phyloP scores from a whole-genome alignment of 2,329 filamentous ascomycete genomes.

The Alternaria gaisen region DNA sequence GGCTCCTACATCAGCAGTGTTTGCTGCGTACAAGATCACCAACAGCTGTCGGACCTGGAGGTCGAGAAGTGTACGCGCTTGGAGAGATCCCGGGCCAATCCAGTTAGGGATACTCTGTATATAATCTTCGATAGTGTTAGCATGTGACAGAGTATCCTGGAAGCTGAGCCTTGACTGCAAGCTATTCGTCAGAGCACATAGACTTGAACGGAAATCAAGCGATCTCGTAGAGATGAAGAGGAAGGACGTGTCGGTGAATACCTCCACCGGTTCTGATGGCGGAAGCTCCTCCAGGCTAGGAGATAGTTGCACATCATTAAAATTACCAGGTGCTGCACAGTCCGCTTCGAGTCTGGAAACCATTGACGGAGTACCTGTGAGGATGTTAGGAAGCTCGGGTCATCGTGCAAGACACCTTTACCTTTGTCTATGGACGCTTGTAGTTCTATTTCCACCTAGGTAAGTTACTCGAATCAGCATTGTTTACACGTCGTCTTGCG shows the following conservation, averaged over 20 bases:
- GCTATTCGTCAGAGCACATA: constrained; percentile 23
- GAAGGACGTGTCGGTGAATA: background rate
- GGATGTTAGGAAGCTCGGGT: background rate
- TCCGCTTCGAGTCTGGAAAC: background rate
- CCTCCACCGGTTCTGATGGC: background rate
- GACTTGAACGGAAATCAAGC: background rate
- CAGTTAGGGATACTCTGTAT: background rate
- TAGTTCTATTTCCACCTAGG: background rate
- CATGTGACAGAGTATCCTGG: constrained; percentile 16
- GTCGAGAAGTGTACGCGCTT: background rate
- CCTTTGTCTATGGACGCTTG: background rate
- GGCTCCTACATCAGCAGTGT: background rate
- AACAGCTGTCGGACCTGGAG: background rate
- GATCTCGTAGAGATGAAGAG: background rate
- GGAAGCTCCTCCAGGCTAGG: background rate
- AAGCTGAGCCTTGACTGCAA: constrained; percentile 17
- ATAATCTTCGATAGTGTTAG: background rate
- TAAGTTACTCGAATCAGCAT: background rate
- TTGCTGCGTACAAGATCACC: background rate
- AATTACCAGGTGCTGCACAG: background rate
- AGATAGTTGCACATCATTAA: background rate
- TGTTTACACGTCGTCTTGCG: background rate
- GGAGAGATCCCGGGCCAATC: background rate
- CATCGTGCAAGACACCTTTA: background rate
- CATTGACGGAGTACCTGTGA: background rate